phyloP scores from a whole-genome alignment of 208 protist species.

The Crithidia thermophila region DNA sequence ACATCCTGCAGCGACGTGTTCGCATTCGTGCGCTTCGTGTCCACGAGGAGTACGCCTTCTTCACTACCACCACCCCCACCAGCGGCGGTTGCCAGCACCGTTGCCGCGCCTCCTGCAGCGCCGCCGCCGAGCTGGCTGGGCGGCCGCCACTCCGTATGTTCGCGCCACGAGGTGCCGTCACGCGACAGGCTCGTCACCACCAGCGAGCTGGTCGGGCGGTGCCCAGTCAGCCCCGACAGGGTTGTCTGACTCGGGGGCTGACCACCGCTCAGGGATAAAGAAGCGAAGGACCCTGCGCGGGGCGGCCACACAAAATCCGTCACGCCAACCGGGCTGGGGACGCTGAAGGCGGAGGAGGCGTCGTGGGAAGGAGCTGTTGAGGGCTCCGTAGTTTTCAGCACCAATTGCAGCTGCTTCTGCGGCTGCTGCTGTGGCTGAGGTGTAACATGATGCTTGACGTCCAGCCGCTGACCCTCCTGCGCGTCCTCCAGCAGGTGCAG shows the following conservation, averaged over 20 bases:
- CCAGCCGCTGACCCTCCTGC: background rate
- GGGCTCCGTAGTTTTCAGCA: background rate
- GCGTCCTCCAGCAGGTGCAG: background rate
- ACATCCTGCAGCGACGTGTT: background rate
- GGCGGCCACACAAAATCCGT: conserved; percentile 11
- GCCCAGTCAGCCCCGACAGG: too few species aligned
- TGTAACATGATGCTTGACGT: background rate
- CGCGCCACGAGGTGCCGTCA: background rate
- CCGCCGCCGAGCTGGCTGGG: background rate
- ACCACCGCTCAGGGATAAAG: background rate
- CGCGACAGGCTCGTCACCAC: background rate
- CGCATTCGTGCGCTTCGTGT: background rate
- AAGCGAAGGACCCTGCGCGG: background rate
- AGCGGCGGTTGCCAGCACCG: too few species aligned
- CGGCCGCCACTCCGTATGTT: background rate
- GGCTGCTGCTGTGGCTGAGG: background rate
- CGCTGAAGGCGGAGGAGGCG: background rate
- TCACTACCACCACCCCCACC: too few species aligned
- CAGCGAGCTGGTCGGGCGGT: conserved; percentile 9
- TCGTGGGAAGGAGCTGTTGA: background rate
- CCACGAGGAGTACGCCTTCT: background rate
- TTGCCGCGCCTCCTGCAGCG: background rate
- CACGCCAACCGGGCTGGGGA: background rate
- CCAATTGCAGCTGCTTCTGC: background rate
- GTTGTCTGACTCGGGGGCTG: too few species aligned